Evolutionary conservation across 2,329 filamentous ascomycete species (phyloP).

Genomic region (Fusarium sublunatum): DNA sequence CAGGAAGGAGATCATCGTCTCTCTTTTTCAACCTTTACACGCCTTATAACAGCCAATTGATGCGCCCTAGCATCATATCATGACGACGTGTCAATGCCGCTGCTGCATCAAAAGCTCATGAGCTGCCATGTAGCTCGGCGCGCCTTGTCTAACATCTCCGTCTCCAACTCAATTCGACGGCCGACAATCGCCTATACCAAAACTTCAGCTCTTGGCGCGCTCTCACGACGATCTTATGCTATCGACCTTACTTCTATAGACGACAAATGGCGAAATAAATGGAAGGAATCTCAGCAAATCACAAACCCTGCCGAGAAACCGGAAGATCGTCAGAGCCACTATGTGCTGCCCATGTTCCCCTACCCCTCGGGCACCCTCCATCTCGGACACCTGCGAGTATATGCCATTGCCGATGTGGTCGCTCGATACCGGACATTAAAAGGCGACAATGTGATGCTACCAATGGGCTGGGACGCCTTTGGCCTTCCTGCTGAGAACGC

Average conservation of each 20-base stretch:
- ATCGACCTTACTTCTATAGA: conserved; percentile 61
- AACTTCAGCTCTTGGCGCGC: conserved; percentile 5
- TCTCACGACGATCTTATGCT: conserved; percentile 52
- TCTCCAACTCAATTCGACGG: conserved; percentile 22
- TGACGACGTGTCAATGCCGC: conserved; percentile 46
- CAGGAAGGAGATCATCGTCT: background rate
- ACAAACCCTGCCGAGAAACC: conserved; percentile 23
- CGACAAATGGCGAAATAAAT: conserved; percentile 63
- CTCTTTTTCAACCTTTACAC: conserved; percentile 3
- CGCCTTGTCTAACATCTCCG: conserved; percentile 21
- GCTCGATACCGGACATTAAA: conserved; percentile 80
- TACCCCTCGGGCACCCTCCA: conserved; percentile 90
- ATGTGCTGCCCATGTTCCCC: conserved; percentile 91
- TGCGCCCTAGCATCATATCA: conserved; percentile 43
- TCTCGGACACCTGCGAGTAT: conserved; percentile 87
- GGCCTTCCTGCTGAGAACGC: conserved; percentile 92
- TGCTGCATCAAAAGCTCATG: conserved; percentile 47
- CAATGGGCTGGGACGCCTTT: conserved; percentile 97
- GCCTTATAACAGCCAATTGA: conserved; percentile 12
- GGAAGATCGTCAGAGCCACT: conserved; percentile 58
- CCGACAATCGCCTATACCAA: conserved; percentile 23
- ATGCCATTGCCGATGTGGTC: conserved; percentile 89
- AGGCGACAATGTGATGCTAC: conserved; percentile 80
- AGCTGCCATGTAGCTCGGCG: conserved; percentile 41
- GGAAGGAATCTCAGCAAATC: conserved; percentile 47